Evolutionary conservation across 371 early-diverging fungal species (phyloP).

Genomic region (Mucor mucedo): DNA sequence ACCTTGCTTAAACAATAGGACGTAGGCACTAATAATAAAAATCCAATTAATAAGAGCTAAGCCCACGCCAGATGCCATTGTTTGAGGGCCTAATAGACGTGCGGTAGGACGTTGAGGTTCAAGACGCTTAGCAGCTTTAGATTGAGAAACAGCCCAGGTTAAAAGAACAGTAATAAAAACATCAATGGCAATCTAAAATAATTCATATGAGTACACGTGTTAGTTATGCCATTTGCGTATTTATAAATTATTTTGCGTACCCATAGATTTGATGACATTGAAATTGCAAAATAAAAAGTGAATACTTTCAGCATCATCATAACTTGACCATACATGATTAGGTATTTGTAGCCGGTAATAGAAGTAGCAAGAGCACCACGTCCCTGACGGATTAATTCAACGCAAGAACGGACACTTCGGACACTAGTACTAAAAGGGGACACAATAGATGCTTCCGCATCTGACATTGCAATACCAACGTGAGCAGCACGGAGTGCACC

Average conservation of each 20-base stretch:
- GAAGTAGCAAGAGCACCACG: conserved; percentile 79
- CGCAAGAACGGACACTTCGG: conserved; percentile 70
- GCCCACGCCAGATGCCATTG: conserved; percentile 67
- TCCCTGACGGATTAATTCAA: conserved; percentile 74
- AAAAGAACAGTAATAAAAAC: conserved; percentile 68
- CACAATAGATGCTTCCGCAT: conserved; percentile 88
- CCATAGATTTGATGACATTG: conserved; percentile 64
- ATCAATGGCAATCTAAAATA: conserved; percentile 65
- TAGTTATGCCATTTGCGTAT: no score
- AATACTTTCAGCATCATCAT: conserved; percentile 71
- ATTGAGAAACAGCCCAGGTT: conserved; percentile 70
- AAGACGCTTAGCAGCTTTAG: conserved; percentile 60
- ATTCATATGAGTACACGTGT: neutral
- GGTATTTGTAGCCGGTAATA: conserved; percentile 80
- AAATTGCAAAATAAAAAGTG: conserved; percentile 63
- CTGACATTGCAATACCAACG: conserved; percentile 90
- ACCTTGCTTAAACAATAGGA: conserved; percentile 61
- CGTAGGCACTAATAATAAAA: conserved; percentile 54
- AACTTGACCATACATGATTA: conserved; percentile 73
- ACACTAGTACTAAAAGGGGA: conserved; percentile 81
- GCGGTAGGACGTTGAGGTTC: conserved; percentile 72
- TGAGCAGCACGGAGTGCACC: conserved; percentile 92
- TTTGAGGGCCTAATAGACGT: conserved; percentile 71
- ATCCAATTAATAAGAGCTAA: conserved; percentile 69
- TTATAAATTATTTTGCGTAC: neutral